These are phyloP conservation scores for Noccaea bulbosa DNA, from an alignment of 345 rosid genomes.

Conservation along the genomic window DNA sequence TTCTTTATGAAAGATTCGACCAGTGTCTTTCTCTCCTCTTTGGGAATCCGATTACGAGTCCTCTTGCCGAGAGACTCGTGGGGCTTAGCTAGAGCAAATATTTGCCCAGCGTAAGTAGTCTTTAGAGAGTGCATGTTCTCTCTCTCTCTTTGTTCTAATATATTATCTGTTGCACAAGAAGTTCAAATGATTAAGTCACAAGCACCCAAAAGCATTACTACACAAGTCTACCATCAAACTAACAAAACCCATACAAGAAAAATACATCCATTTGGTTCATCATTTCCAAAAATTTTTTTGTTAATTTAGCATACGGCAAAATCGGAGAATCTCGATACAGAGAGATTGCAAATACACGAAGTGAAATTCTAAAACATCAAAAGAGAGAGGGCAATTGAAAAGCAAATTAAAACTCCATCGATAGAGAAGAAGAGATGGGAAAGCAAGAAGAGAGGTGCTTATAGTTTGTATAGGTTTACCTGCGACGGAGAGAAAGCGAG, in stretches of 20 bases:
- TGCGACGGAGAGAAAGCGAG: conserved; percentile 1
- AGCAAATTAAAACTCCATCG: conserved; percentile 7
- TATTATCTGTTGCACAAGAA: background rate
- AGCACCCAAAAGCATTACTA: conserved; percentile 5
- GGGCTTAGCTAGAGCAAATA: conserved; percentile 77
- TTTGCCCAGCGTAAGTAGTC: conserved; percentile 69
- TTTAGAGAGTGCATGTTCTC: conserved; percentile 71
- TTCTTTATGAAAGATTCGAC: conserved; percentile 81
- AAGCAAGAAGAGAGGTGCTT: conserved; percentile 8
- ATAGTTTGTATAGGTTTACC: conserved; percentile 14
- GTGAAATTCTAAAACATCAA: conserved; percentile 2
- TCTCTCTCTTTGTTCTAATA: conserved; percentile 21
- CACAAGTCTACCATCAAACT: background rate
- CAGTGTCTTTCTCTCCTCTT: conserved; percentile 88
- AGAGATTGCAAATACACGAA: conserved; percentile 22
- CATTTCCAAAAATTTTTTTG: background rate
- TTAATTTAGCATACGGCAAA: background rate
- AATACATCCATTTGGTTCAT: conserved; percentile 19
- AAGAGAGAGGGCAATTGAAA: conserved; percentile 12
- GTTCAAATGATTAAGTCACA: background rate
- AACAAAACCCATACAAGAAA: background rate
- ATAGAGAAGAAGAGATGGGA: background rate
- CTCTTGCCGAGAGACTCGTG: conserved; percentile 74
- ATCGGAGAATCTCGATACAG: conserved; percentile 6
- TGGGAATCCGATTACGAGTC: conserved; percentile 85